These are phyloP conservation scores for Xylaria sp. DNA, from an alignment of 2,329 filamentous ascomycete species.

Conservation along the genomic window DNA sequence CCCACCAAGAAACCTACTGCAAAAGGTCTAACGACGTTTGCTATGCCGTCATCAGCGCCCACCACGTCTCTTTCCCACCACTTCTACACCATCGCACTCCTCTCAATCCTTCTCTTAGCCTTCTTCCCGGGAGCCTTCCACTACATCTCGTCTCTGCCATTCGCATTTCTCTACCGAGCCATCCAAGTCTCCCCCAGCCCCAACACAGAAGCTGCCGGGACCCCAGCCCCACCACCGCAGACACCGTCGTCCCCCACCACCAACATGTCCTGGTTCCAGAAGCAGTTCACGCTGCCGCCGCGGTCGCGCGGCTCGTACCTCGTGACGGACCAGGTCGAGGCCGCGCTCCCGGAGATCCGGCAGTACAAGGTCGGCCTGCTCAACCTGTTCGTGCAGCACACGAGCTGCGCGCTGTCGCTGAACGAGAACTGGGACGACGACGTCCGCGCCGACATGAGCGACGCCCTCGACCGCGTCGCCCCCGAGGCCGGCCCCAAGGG, in stretches of 20 bases:
- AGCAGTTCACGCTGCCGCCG: slow-evolving; percentile 77
- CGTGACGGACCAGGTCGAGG: slow-evolving; percentile 74
- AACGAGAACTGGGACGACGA: slow-evolving; percentile 91
- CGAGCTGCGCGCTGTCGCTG: slow-evolving; percentile 83
- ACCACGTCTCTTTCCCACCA: slow-evolving; percentile 40
- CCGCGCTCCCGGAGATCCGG: slow-evolving; percentile 75
- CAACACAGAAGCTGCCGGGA: slow-evolving; percentile 21
- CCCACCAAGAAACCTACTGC: slow-evolving; percentile 31
- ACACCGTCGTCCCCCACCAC: too few relatives aligned
- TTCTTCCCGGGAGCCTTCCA: slow-evolving; percentile 60
- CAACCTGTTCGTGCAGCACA: slow-evolving; percentile 94
- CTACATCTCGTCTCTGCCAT: slow-evolving; percentile 52
- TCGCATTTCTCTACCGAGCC: slow-evolving; percentile 40
- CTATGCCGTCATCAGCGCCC: slow-evolving; percentile 45
- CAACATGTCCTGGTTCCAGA: slow-evolving; percentile 84
- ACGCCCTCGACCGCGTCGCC: slow-evolving; percentile 87
- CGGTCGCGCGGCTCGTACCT: slow-evolving; percentile 85
- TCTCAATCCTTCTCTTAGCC: slow-evolving; percentile 51
- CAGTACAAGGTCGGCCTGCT: slow-evolving; percentile 84
- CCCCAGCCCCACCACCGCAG: slow-evolving; percentile 18
- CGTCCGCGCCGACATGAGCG: slow-evolving; percentile 91
- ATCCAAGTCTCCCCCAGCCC: slow-evolving; percentile 9
- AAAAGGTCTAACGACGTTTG: slow-evolving; percentile 17
- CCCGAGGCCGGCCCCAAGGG: slow-evolving; percentile 75
- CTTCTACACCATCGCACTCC: slow-evolving; percentile 48